phyloP scores from a whole-genome alignment of 768 basidiomycete species.

The Boletus reticuloceps region DNA sequence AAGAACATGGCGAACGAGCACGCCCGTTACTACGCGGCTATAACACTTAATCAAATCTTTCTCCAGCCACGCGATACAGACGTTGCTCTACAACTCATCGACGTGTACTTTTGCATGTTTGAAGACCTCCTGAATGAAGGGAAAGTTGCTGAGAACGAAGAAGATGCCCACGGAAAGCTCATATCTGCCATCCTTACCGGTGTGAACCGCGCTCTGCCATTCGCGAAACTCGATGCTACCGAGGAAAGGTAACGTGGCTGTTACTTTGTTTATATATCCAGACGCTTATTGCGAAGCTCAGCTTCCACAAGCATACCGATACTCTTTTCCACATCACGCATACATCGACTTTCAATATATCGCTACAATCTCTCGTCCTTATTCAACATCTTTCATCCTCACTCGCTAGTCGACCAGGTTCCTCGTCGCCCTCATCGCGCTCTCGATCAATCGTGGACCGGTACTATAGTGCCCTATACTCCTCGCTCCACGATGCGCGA shows the following conservation, averaged over 20 bases:
- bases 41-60: conserved; percentile 93
- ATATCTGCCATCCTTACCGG: conserved; percentile 91
- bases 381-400: conserved; percentile 79
- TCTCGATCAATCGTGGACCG: conserved; percentile 56
- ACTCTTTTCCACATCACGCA: conserved; percentile 95
- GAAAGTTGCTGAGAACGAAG: conserved; percentile 31
- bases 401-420: conserved; percentile 40
- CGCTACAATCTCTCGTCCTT: conserved; percentile 85
- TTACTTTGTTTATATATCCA: neutral
- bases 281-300: conserved; percentile 27
- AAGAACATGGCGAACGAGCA: conserved; percentile 55
- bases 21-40: conserved; percentile 86
- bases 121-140: conserved; percentile 77
- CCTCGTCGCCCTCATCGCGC: conserved; percentile 40
- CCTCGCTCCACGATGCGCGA: conserved; percentile 82
- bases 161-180: conserved; percentile 77
- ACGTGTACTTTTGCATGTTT: conserved; percentile 95
- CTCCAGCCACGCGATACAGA: conserved; percentile 63
- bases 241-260: conserved; percentile 53
- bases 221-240: conserved; percentile 74
- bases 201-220: conserved; percentile 93
- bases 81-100: conserved; percentile 76
- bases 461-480: conserved; percentile 84
- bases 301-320: conserved; percentile 84
- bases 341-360: conserved; percentile 94